Evolutionary conservation across 768 basidiomycete genomes (phyloP).

Genomic region (Xerocomellus chrysenteron): DNA sequence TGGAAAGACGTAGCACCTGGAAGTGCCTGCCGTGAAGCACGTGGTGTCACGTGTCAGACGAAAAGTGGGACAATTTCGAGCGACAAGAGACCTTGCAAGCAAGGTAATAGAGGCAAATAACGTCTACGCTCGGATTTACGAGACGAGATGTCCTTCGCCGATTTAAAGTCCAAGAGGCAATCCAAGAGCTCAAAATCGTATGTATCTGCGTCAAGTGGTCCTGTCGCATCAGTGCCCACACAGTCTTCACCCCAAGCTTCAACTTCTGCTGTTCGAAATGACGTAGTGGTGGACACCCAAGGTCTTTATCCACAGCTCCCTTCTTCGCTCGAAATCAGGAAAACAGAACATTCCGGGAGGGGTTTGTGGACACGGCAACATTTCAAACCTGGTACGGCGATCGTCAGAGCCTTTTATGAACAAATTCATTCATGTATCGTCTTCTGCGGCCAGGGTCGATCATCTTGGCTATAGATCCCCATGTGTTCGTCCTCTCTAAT

Average conservation of each 20-base stretch:
- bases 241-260: constrained; percentile 24
- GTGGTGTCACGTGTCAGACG: no score
- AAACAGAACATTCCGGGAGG: constrained; percentile 39
- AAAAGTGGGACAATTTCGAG: no score
- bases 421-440: neutral
- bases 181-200: constrained; percentile 36
- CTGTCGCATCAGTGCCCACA: constrained; percentile 22
- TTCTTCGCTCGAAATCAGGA: constrained; percentile 39
- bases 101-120: constrained; percentile 6
- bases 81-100: no score
- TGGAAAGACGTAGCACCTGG: no score
- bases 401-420: neutral
- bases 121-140: no score
- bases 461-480: constrained; percentile 57
- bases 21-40: no score
- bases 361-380: constrained; percentile 43
- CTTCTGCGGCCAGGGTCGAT: constrained; percentile 47
- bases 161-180: constrained; percentile 31
- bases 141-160: constrained; percentile 35
- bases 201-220: constrained; percentile 31
- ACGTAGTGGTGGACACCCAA: constrained; percentile 1
- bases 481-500: constrained; percentile 64
- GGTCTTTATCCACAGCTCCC: constrained; percentile 37
- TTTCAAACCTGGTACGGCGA: constrained; percentile 38
- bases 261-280: neutral